phyloP scores from a whole-genome alignment of 306 rosid genomes.

The Dryas octopetala region DNA sequence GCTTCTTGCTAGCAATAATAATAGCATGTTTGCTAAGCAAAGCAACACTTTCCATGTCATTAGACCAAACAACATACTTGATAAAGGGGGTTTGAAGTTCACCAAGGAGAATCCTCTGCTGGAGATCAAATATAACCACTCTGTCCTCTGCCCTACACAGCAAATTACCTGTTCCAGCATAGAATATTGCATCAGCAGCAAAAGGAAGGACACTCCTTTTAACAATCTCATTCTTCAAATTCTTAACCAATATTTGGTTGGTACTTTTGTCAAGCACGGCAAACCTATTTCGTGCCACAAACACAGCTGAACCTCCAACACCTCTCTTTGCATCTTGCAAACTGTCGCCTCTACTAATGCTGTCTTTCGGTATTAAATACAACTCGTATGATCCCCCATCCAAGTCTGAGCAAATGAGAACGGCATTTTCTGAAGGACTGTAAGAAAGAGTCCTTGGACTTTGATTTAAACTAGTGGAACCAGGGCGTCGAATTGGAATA shows the following conservation, averaged over 20 bases:
- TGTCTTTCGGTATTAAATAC: slow-evolving; percentile 75
- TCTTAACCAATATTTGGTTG: slow-evolving; percentile 70
- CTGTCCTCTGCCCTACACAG: slow-evolving; percentile 84
- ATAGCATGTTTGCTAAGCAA: slow-evolving; percentile 94
- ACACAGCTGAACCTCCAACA: slow-evolving; percentile 86
- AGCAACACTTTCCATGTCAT: slow-evolving; percentile 84
- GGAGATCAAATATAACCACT: slow-evolving; percentile 79
- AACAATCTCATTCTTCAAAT: slow-evolving; percentile 67
- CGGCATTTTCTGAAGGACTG: slow-evolving; percentile 80
- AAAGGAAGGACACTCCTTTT: slow-evolving; percentile 73
- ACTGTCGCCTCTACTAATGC: slow-evolving; percentile 68
- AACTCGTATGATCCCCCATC: slow-evolving; percentile 93
- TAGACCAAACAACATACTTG: slow-evolving; percentile 87
- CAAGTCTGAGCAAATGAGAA: slow-evolving; percentile 83
- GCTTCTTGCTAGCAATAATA: slow-evolving; percentile 78
- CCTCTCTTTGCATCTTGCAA: slow-evolving; percentile 89
- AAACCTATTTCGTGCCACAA: slow-evolving; percentile 88
- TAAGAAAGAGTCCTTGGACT: slow-evolving; percentile 88
- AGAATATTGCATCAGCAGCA: slow-evolving; percentile 77
- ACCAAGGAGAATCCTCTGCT: slow-evolving; percentile 73
- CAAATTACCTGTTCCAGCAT: slow-evolving; percentile 85
- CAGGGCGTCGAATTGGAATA: slow-evolving; percentile 81
- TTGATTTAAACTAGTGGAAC: slow-evolving; percentile 72
- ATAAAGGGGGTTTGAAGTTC: slow-evolving; percentile 85
- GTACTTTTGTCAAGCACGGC: slow-evolving; percentile 83